These are phyloP conservation scores for Piper longum DNA, from an alignment of 164 flowering plant genomes.

Conservation along the genomic window DNA sequence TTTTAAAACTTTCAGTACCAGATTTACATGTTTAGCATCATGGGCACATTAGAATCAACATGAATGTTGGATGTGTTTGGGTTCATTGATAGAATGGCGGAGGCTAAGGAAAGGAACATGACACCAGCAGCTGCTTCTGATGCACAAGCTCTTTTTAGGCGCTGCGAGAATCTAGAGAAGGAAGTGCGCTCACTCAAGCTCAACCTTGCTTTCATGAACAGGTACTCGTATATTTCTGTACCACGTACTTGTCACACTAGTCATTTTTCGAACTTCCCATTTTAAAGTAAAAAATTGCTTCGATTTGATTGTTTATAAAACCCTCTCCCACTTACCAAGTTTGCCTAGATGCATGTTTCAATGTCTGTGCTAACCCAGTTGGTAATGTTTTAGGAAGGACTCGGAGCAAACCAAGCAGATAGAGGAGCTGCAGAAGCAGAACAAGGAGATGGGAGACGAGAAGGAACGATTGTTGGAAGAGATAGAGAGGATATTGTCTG, in stretches of 20 bases:
- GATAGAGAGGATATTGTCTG: constrained; percentile 51
- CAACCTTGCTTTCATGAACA: constrained; percentile 76
- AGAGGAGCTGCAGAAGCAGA: constrained; percentile 70
- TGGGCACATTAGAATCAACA: background rate
- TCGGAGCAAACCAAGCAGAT: constrained; percentile 83
- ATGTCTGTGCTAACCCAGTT: background rate
- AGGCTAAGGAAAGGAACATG: constrained; percentile 63
- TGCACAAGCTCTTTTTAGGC: constrained; percentile 50
- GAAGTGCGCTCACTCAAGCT: constrained; percentile 82
- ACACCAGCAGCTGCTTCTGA: constrained; percentile 55
- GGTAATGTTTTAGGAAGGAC: constrained; percentile 47
- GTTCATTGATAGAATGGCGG: constrained; percentile 50
- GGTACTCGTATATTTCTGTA: constrained; percentile 20
- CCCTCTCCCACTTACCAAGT: background rate
- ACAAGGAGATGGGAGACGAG: constrained; percentile 45
- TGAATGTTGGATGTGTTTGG: background rate
- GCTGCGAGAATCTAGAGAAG: constrained; percentile 77
- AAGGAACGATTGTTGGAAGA: constrained; percentile 67
- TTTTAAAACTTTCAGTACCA: too few species aligned
- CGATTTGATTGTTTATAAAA: background rate
- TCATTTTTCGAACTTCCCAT: background rate
- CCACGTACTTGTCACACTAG: background rate
- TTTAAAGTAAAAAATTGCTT: background rate
- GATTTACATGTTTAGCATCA: too few species aligned
- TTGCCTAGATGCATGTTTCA: background rate